A percentile compares a stretch with the other conserved stretches of the same genome.
Conservation (phyloP, 805 yeast species). For the Saccharomycopsis schoenii region DNA sequence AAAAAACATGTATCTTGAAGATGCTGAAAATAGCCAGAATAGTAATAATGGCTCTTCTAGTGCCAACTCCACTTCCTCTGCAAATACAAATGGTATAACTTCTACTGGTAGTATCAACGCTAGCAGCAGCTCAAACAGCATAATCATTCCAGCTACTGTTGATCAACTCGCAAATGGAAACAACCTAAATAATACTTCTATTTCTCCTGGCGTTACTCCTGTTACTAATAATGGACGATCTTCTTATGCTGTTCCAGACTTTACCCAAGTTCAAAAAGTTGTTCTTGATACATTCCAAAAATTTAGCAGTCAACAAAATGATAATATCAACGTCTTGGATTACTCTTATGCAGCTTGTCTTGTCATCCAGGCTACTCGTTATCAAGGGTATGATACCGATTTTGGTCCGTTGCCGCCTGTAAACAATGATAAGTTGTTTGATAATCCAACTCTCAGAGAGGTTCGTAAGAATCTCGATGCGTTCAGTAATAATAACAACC, state of each 20-base stretch:
- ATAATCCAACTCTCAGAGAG: slow-evolving; percentile 82
- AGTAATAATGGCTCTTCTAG: not conserved
- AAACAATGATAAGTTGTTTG: slow-evolving; percentile 58
- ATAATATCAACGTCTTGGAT: not conserved
- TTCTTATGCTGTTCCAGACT: not conserved
- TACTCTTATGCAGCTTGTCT: not conserved
- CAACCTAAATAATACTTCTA: not conserved
- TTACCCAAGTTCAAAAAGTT: not conserved
- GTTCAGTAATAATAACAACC: slow-evolving; percentile 32
- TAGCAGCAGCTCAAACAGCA: not conserved
- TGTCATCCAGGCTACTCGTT: slow-evolving; percentile 33
- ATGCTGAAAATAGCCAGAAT: not conserved
- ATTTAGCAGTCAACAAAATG: not conserved
- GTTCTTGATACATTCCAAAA: not conserved
- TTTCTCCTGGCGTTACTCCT: not conserved
- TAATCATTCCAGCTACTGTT: not conserved
- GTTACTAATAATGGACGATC: not conserved
- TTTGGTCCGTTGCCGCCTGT: slow-evolving; percentile 77
- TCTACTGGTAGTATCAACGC: not conserved
- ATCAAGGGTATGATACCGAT: slow-evolving; percentile 39
- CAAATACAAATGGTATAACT: not conserved
- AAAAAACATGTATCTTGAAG: slow-evolving; percentile 7
- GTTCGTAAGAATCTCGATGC: slow-evolving; percentile 63
- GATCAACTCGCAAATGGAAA: not conserved
- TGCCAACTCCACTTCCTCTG: not conserved